Evolutionary conservation across 129 eudicot species (phyloP), one percentile per base, ranked within the genome.

Genomic region (Pseudognaphalium luteoalbum): DNA sequence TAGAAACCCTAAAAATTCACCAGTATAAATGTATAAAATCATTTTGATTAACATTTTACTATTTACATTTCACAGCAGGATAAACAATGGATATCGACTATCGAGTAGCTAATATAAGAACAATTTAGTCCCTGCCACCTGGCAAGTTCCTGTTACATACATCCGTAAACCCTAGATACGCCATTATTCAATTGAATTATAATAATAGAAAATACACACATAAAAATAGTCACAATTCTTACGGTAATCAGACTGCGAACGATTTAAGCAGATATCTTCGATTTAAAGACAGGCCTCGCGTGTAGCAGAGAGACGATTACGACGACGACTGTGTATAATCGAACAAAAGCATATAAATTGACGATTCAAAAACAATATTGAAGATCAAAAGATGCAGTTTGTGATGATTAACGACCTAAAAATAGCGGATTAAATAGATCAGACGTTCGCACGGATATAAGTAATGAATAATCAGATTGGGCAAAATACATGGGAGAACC

Each of bases 201-300:
- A 9, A 17, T 21, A 50, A 78, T 51, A 59, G 61, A 71, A 78
- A 65, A 25, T n/a, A 25, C 28, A 16, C 30, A 63, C 37, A 70
- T 34, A 62, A 62, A 71, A n/a, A n/a, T n/a, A n/a, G 72, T 78
- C 77, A 78, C 82, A 64, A 62, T 51, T 61, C 61, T 71, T 47
- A 71, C 77, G 66, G 16, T 51, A 50, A 71, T 62, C 71, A 37
- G 71, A 78, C 64, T 44, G 66, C 57, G 54, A 41, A 71, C 63
- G 14, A 41, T 41, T 41, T 41, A 41, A 41, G 47, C 14, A 9
- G 47, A 41, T 41, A 41, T 41, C 47, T 9, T 41, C 47, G 47
- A 41, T 41, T 41, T 41, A 41, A 9, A 41, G 9, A 41, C 47
- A 41, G 8, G 47, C 14, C 47, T 41, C 47, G 47, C 47, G 47